phyloP scores from a whole-genome alignment of 176 grass and related monocot genomes.

The Bonia amplexicaulis region DNA sequence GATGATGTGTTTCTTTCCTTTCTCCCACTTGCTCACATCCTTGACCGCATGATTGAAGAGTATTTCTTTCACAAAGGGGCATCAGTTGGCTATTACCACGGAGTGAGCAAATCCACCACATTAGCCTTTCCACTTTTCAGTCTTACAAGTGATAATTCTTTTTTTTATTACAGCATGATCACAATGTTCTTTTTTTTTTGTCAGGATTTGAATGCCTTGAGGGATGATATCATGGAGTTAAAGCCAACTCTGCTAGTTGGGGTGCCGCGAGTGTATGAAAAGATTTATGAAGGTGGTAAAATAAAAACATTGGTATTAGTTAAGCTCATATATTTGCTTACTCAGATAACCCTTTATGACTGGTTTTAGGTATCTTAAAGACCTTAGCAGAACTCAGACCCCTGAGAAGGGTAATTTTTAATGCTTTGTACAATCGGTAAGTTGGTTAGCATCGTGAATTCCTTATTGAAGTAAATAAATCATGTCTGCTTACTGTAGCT shows the following conservation, averaged over 20 bases:
- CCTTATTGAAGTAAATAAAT: slow-evolving; percentile 19
- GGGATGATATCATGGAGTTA: slow-evolving; percentile 85
- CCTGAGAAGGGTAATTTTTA: slow-evolving; percentile 91
- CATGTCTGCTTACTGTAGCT: slow-evolving; percentile 19
- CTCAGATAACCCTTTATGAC: slow-evolving; percentile 20
- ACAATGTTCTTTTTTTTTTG: slow-evolving; percentile 1
- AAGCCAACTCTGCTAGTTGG: slow-evolving; percentile 89
- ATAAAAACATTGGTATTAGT: slow-evolving; percentile 3
- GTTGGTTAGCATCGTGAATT: slow-evolving; percentile 32
- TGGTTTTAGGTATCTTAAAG: slow-evolving; percentile 73
- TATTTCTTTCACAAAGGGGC: slow-evolving; percentile 95
- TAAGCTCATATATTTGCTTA: not conserved
- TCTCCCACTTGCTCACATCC: slow-evolving; percentile 95
- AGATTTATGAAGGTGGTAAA: slow-evolving; percentile 80
- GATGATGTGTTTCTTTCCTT: slow-evolving; percentile 98
- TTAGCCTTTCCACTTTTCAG: not conserved
- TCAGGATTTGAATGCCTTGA: slow-evolving; percentile 86
- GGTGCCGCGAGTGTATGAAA: slow-evolving; percentile 96
- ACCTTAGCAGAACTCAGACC: slow-evolving; percentile 78
- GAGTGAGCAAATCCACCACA: slow-evolving; percentile 54
- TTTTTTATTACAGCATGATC: not conserved
- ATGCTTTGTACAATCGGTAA: slow-evolving; percentile 92
- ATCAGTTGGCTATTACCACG: slow-evolving; percentile 94
- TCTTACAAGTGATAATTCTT: not conserved
- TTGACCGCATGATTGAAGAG: slow-evolving; percentile 94